Conservation (phyloP, 805 yeast genomes). For the Wickerhamomyces alni region DNA sequence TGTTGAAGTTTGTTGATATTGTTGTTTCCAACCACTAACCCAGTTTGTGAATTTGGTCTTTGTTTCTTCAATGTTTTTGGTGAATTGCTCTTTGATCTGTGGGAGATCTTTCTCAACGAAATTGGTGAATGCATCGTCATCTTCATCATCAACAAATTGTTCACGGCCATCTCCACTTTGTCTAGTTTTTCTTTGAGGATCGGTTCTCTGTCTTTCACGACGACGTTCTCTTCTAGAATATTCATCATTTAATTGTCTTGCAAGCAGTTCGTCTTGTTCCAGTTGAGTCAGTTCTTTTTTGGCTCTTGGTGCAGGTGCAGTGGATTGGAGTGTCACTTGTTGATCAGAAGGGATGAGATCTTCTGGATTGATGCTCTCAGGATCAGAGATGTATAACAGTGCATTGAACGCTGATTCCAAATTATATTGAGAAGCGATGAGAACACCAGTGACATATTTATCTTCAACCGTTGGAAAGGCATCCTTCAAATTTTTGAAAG, state of each 20-base stretch:
- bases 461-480: constrained; percentile 83
- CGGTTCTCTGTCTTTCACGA: constrained; percentile 24
- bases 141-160: constrained; percentile 23
- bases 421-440: constrained; percentile 80
- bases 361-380: constrained; percentile 43
- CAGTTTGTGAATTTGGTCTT: constrained; percentile 69
- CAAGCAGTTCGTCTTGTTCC: constrained; percentile 74
- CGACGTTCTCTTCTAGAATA: constrained; percentile 30
- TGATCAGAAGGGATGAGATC: constrained; percentile 28
- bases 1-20: constrained; percentile 14
- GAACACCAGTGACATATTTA: constrained; percentile 63
- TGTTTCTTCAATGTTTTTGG: constrained; percentile 78
- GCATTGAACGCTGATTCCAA: constrained; percentile 89
- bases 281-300: constrained; percentile 33
- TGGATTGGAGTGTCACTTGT: constrained; percentile 9
- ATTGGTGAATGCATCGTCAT: constrained; percentile 46
- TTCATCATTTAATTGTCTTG: constrained; percentile 71
- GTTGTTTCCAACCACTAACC: constrained; percentile 32
- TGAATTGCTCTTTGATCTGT: constrained; percentile 59
- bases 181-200: constrained; percentile 15
- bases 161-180: constrained; percentile 6
- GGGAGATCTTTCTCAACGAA: constrained; percentile 51
- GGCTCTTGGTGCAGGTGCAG: constrained; percentile 22
- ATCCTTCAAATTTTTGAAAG: constrained; percentile 59
- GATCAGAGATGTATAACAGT: constrained; percentile 72